Base-by-base conservation (phyloP, 129 eudicot species). In the Kitagawia praeruptora region DNA sequence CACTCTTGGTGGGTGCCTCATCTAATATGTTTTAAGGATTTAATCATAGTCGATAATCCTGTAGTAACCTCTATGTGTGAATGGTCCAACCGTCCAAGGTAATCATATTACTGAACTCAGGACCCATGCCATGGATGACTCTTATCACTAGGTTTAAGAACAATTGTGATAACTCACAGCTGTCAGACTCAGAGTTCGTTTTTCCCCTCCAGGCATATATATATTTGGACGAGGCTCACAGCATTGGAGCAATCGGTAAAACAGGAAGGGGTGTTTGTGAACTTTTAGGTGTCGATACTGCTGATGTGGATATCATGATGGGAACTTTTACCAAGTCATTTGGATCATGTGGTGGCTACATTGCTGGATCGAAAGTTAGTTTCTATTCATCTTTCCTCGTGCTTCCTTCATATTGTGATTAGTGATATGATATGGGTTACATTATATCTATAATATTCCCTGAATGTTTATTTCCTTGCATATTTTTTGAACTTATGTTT, bases 331-430 rank as follows among this genome's bases (percentile, higher is more conserved):
- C 98, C 46, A 95, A 95, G 77, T 95, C 98, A 70, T 95, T 95
- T 78, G 98, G 98, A 84, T 95, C 98, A 63, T 95, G 94, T 83
- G 98, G 98, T 85, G 98, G 98, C 51, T 95, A 95, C 86, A 90
- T 95, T 82, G 98, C 98, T 70, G 98, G 94, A 82, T 95, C 98
- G 61, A 89, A 90, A 91, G 95, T 90, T 75, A 76, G 47, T 80
- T 58, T 78, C 63, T 21, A 5, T 48, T 49, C n/a, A 69, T 27
- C 75, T 48, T 81, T 79, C 19, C 6, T 56, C 8, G 6, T 4
- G 28, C 49, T 42, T 44, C 10, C 18, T 77, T 23, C 6, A n/a
- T 39, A 77, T 23, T 40, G 16, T 2, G 25, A 38, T 49, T 45
- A 34, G 46, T n/a, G 48, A 19, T 9, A 73, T 58, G 28, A 42